Percentiles rank a stretch among this genome's conserved stretches.
Conservation (phyloP, 306 rosid genomes). For the Lotus japonicus region DNA sequence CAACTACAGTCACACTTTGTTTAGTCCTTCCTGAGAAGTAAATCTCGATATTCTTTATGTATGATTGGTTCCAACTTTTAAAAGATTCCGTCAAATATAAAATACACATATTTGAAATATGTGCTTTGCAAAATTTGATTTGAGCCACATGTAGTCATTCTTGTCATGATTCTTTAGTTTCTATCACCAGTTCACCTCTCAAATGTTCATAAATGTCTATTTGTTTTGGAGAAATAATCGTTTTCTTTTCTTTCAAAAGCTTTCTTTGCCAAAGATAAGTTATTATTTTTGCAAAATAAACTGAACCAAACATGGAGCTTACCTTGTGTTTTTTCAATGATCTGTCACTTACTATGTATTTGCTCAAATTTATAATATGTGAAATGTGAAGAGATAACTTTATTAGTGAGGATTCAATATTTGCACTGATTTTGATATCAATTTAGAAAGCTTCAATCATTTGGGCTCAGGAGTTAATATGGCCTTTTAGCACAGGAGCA, state of each 20-base stretch:
- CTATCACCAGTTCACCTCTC: not conserved
- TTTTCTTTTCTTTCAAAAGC: not conserved
- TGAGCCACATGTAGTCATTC: not conserved
- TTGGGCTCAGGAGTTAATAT: not conserved
- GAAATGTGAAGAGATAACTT: not conserved
- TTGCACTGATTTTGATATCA: not conserved
- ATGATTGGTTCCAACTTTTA: not conserved
- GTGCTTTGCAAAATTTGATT: not conserved
- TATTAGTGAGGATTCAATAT: not conserved
- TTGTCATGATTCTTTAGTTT: not conserved
- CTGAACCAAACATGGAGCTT: not conserved
- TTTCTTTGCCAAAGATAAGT: not conserved
- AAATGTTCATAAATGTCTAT: not conserved
- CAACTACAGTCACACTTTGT: slow-evolving; percentile 78
- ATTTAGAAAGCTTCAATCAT: not conserved
- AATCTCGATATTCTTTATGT: slow-evolving; percentile 17
- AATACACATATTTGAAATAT: not conserved
- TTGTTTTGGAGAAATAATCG: not conserved
- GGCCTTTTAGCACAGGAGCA: not conserved
- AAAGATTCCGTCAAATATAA: not conserved
- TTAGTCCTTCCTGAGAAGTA: slow-evolving; percentile 58
- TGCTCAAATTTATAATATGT: not conserved
- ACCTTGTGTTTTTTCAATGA: not conserved
- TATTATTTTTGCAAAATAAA: not conserved
- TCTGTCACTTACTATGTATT: not conserved